Evolutionary conservation across 73 alveolate genomes (phyloP), one percentile per base, ranked within the genome.

Genomic region (Paramecium sexaurelia): DNA sequence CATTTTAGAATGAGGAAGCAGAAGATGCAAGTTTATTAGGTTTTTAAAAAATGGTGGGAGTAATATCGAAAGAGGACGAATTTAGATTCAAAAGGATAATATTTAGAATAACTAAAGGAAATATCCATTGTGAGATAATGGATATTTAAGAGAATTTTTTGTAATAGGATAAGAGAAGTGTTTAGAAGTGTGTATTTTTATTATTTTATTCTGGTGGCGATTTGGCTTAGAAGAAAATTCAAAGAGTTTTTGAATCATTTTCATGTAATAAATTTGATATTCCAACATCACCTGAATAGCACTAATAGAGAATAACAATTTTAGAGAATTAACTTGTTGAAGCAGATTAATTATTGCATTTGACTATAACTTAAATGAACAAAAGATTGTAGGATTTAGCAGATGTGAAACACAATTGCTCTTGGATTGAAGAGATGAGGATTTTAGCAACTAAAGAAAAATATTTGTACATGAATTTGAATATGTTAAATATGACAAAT

Each of bases 31-130:
- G 57, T 36, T 73, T 73, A 36, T 36, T 78, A 7, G 55, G 71
- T 27, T 84, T 93, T 71, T 35, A 88, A 3, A 75, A 94, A 87
- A 94, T 96, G 41, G 97, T 96, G 33, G 99, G 99, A 11, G 94
- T 96, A 5, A 93, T 95, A 32, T 86, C 41, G 55, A 93, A 93
- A n/a, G 98, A 95, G 33, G 98, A 96, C 92, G 94, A 93, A 68
- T 36, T 93, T 85, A 95, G 99, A 89, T 92, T 97, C 92, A 95
- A 97, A 92, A 95, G 96, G 86, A 84, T 96, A 86, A 69, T 97
- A 19, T 97, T 97, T 92, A 95, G 99, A 91, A 95, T 97, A 5
- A 97, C 99, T 26, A 87, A 98, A 78, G 99, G 99, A 15, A 93
- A 96, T 20, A 97, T 98, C 20, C 47, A 94, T 13, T 95, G 96